Percentiles rank a stretch among this genome's conserved stretches.
phyloP scores from a whole-genome alignment of 2,329 filamentous ascomycete species.

The Fusarium anthophilum region DNA sequence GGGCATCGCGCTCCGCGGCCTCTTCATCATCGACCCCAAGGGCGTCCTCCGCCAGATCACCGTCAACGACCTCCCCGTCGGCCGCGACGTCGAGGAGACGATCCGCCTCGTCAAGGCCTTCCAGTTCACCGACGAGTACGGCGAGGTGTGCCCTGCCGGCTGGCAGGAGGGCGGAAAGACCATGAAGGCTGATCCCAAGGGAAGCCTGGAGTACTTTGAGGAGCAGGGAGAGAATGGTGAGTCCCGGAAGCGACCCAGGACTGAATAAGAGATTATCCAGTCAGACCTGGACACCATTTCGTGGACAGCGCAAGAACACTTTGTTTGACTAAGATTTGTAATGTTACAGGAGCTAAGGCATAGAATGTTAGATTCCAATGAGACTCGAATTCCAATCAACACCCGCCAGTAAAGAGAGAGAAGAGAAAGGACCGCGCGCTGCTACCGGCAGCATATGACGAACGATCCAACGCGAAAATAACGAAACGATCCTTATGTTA shows the following conservation, averaged over 20 bases:
- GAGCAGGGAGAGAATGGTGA: constrained; percentile 38
- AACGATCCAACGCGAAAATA: constrained; percentile 5
- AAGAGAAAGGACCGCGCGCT: not conserved
- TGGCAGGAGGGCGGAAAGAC: constrained; percentile 59
- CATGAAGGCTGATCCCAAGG: constrained; percentile 63
- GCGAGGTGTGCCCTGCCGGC: constrained; percentile 72
- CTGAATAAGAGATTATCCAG: constrained; percentile 5
- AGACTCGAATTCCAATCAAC: constrained; percentile 29
- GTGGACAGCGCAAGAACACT: not conserved
- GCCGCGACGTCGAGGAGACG: constrained; percentile 71
- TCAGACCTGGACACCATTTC: not conserved
- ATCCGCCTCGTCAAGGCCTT: constrained; percentile 76
- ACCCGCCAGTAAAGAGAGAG: constrained; percentile 13
- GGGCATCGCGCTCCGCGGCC: constrained; percentile 69
- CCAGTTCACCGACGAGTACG: constrained; percentile 86
- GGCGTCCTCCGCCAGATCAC: constrained; percentile 70
- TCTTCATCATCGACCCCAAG: constrained; percentile 74
- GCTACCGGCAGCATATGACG: constrained; percentile 15
- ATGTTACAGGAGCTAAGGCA: constrained; percentile 32
- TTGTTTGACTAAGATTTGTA: constrained; percentile 33
- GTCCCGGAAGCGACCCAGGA: constrained; percentile 35
- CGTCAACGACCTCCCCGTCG: constrained; percentile 72
- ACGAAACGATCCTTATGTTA: constrained; percentile 18
- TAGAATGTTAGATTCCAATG: constrained; percentile 33
- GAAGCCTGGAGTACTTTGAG: constrained; percentile 59